Base-by-base conservation (phyloP, 805 yeast species). In the Suhomyces tanzawaensis region DNA sequence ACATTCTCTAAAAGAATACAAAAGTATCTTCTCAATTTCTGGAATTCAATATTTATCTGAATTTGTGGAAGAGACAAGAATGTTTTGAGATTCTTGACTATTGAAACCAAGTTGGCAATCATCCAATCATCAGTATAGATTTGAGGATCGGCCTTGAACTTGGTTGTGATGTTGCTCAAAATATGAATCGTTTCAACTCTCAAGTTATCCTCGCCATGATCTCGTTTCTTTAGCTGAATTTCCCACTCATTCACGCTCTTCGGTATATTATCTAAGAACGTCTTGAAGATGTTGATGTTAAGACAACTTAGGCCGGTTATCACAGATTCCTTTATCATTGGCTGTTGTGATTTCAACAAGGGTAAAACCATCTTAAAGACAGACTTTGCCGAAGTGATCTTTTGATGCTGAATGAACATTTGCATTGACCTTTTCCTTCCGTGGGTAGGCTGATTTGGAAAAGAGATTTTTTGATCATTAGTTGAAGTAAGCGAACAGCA, bases 401-500 rank as follows among this genome's bases (percentile, higher is more conserved):
- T 84, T 55, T 89, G 95, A 49, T 86, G 95, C 51, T 88, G 96
- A 24, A 88, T 86, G 51, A 85, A 77, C 49, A 85, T 73, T 44
- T 85, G 95, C 49, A 84, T 81, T 1, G 91, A 81, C 50, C 76
- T 82, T 51, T 87, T 89, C 41, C 93, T 69, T 0, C 82, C 80
- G 50, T 85, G 95, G 4, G 77, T 69, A 32, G 75, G 73, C 8
- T 66, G 68, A 7, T 63, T 51, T 0, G 79, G 78, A 24, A 75
- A 66, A 16, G 74, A 66, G 4, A 88, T 61, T 48, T 85, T 79
- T 54, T 89, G 96, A 41, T 89, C 95, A 44, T 78, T 85, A 0
- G 97, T 89, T 0, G 95, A 78, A 0, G 99, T 93, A 45, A 93
- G 62, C 0, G 96, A 87, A 14, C 91, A 80, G 53, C 98, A 91